Evolutionary conservation across 441 rosid species (phyloP).

Genomic region (Syzygium syzygioides): DNA sequence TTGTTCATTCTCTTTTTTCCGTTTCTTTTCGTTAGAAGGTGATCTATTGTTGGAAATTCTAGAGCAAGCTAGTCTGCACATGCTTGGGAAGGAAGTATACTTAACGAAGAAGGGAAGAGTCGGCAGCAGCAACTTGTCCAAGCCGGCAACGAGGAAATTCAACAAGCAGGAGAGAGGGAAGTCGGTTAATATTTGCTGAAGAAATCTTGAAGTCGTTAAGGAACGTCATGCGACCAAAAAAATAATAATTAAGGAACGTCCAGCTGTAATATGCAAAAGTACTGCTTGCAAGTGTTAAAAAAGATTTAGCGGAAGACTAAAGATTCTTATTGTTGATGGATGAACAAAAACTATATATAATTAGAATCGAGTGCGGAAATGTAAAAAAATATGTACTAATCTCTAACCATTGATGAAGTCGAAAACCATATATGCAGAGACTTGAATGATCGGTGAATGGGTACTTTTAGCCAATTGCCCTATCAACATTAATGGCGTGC

Average conservation of each 20-base stretch:
- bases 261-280: background rate
- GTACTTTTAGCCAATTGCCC: too few species aligned
- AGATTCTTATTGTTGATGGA: too few species aligned
- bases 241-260: background rate
- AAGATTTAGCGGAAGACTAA: too few species aligned
- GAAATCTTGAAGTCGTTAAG: background rate
- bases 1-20: background rate
- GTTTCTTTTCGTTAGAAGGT: background rate
- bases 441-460: too few species aligned
- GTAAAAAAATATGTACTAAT: too few species aligned
- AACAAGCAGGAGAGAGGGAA: background rate
- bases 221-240: background rate
- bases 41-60: background rate
- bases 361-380: too few species aligned
- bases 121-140: background rate
- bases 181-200: background rate
- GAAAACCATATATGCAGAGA: too few species aligned
- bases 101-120: background rate
- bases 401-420: too few species aligned
- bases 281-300: background rate
- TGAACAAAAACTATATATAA: too few species aligned
- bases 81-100: background rate
- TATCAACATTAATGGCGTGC: too few species aligned
- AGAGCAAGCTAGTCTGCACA: background rate
- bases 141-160: background rate